Evolutionary conservation across 306 rosid species (phyloP).

Genomic region (Dryas octopetala): DNA sequence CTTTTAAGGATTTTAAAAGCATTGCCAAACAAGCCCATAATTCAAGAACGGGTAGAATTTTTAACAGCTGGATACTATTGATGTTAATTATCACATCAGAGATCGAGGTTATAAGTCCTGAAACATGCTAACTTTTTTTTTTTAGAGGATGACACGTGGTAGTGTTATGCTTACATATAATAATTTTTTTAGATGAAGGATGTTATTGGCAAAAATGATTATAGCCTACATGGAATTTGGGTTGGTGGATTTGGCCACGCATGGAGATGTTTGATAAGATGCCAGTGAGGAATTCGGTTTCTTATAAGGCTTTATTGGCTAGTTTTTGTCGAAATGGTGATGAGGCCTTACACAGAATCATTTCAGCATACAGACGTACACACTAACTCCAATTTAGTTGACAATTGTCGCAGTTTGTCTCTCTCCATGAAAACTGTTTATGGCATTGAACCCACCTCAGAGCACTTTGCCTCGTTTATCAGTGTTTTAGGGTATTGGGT

Average conservation of each 20-base stretch:
- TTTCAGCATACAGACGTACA: constrained; percentile 62
- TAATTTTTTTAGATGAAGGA: constrained; percentile 31
- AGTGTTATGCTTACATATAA: no score
- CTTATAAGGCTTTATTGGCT: constrained; percentile 67
- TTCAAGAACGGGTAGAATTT: no score
- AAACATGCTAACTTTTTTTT: no score
- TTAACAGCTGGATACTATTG: no score
- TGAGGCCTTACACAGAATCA: constrained; percentile 59
- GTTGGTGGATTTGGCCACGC: constrained; percentile 43
- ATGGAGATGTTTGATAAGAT: constrained; percentile 56
- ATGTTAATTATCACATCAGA: no score
- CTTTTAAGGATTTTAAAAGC: no score
- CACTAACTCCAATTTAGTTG: constrained; percentile 61
- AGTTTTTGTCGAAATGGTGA: constrained; percentile 70
- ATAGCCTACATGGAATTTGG: constrained; percentile 68
- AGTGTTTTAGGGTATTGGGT: constrained; percentile 87
- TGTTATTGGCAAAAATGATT: constrained; percentile 61
- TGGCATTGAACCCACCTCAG: constrained; percentile 55
- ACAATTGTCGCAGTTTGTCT: constrained; percentile 56
- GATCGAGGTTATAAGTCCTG: no score
- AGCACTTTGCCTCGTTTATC: constrained; percentile 70
- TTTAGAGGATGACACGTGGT: no score
- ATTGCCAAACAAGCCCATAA: no score
- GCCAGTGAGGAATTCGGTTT: constrained; percentile 57
- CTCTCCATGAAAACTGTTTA: constrained; percentile 50